phyloP scores from a whole-genome alignment of 371 early-diverging fungal species.

The Mucor indicus region DNA sequence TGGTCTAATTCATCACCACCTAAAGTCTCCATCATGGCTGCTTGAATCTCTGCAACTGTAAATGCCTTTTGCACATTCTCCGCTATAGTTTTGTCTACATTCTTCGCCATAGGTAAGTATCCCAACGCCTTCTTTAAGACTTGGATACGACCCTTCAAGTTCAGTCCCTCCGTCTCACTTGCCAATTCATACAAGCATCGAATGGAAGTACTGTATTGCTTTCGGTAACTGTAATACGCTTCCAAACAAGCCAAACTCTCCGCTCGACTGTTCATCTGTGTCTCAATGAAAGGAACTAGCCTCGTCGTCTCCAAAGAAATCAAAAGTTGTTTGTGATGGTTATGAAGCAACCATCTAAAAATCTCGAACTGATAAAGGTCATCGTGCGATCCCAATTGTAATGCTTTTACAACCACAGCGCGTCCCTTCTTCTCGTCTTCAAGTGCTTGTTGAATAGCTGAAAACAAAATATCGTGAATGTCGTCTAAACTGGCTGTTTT shows the following conservation, averaged over 20 bases:
- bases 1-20: not conserved
- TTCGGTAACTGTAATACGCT: constrained; percentile 2
- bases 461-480: not conserved
- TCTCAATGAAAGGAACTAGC: constrained; percentile 4
- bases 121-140: constrained; percentile 4
- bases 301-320: not conserved
- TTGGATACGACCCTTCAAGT: not conserved
- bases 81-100: not conserved
- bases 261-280: not conserved
- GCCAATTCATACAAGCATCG: constrained; percentile 1
- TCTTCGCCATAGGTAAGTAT: not conserved
- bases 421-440: not conserved
- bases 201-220: not conserved
- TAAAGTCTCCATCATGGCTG: not conserved
- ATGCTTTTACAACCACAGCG: not conserved
- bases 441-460: not conserved
- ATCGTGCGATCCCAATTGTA: not conserved
- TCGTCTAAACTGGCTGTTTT: not conserved
- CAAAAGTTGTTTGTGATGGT: not conserved
- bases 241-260: constrained; percentile 4
- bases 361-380: constrained; percentile 6
- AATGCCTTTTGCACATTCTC: not conserved
- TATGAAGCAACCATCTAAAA: constrained; percentile 9
- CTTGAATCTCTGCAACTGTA: constrained; percentile 6
- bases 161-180: not conserved